These are phyloP conservation scores for Penicillium sp. DNA, from an alignment of 2,329 filamentous ascomycete species.

Conservation along the genomic window DNA sequence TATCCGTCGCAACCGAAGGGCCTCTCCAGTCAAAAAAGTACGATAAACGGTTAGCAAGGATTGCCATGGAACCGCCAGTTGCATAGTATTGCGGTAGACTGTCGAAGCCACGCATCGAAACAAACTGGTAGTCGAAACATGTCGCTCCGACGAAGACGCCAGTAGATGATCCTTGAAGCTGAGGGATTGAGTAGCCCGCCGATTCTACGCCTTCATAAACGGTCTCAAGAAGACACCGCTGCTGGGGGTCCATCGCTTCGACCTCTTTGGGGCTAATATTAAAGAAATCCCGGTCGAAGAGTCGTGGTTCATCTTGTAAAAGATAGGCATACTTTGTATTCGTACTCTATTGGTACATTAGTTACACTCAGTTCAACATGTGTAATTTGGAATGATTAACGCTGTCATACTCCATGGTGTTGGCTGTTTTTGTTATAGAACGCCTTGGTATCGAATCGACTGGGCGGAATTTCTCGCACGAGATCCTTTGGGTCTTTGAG, in stretches of 20 bases:
- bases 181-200: not conserved
- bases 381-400: too few species aligned
- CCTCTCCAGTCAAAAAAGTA: conserved; percentile 11
- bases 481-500: too few species aligned
- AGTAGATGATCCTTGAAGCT: not conserved
- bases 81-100: not conserved
- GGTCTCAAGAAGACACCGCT: not conserved
- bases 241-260: not conserved
- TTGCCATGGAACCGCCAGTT: not conserved
- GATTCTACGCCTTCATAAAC: conserved; percentile 1
- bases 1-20: not conserved
- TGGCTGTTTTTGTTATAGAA: too few species aligned
- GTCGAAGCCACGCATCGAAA: not conserved
- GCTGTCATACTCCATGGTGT: too few species aligned
- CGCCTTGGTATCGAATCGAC: too few species aligned
- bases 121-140: not conserved
- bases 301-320: too few species aligned
- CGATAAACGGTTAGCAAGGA: conserved; percentile 1
- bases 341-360: too few species aligned
- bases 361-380: too few species aligned
- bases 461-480: too few species aligned
- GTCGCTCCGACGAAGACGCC: not conserved
- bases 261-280: not conserved
- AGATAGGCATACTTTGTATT: too few species aligned
- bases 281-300: too few species aligned